Evolutionary conservation across 345 rosid genomes (phyloP).

Genomic region (Eucalyptus polybractea): DNA sequence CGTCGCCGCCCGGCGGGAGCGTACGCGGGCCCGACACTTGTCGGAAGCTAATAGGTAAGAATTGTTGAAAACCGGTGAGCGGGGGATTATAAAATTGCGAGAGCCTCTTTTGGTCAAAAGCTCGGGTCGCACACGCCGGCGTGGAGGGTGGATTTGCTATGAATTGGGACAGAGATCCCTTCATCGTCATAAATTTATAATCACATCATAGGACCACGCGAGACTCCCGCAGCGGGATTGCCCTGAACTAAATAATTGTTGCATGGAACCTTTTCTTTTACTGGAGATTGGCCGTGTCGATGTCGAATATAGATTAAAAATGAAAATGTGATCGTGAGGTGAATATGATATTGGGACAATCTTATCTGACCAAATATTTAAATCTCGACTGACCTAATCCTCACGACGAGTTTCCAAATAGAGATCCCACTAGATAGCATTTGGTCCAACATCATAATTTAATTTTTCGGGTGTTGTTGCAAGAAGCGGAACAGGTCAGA

Average conservation of each 20-base stretch:
- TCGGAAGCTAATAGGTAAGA: neutral
- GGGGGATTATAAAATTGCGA: neutral
- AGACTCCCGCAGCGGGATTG: neutral
- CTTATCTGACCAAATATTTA: too few species aligned
- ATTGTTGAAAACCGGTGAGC: neutral
- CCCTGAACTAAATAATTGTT: too few species aligned
- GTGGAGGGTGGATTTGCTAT: neutral
- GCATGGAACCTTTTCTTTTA: neutral
- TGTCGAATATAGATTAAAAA: too few species aligned
- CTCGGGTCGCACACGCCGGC: neutral
- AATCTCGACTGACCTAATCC: neutral
- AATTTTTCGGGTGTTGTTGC: accelerated
- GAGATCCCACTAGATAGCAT: neutral
- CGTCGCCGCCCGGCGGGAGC: neutral
- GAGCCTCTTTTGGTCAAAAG: neutral
- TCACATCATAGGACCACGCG: neutral
- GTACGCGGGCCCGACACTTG: neutral
- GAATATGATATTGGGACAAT: too few species aligned
- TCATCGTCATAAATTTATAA: too few species aligned
- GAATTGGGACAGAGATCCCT: neutral
- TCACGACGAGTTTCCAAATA: neutral
- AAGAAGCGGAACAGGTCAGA: neutral
- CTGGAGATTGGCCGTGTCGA: too few species aligned
- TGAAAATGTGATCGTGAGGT: neutral
- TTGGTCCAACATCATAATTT: neutral